Base-by-base conservation (phyloP, 805 yeast species). In the Nematodospora valgi region DNA sequence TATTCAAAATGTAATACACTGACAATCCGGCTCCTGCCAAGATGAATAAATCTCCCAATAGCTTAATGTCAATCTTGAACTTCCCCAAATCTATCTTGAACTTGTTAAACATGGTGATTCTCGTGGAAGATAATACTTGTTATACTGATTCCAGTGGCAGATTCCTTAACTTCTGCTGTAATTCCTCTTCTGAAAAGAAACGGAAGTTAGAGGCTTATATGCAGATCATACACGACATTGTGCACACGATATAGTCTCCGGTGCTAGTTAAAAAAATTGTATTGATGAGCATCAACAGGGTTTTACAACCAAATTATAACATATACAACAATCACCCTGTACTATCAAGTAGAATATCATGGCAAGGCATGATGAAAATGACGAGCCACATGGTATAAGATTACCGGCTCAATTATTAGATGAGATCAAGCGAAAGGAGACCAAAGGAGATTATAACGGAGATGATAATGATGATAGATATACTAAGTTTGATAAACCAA, bases 11-110 rank as follows among this genome's bases (percentile, higher is more conserved):
- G 49, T 81, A 84, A 52, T 83, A 84, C 41, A 82, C 70, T 2
- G 88, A 80, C 23, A 82, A 66, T 1, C 86, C 80, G 2, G 89
- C 84, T 14, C 88, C 72, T 3, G 70, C 64, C 30, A 68, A 54
- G 34, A 67, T 56, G 38, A 64, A 58, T 21, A 62, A 38, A 41
- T 67, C 72, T n/a, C 70, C 70, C 17, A 67, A 30, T n/a, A 62
- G 45, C 50, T 64, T 65, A 37, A 64, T 46, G 47, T 65, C 67
- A 14, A 65, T 29, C 38, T 63, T 63, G 37, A 65, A 33, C 39
- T 64, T 67, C 34, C 68, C 62, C 3, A 63, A 44, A 29, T 65
- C 70, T 23, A 33, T 15, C 34, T 58, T 61, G 33, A 63, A 48
- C 34, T 47, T 51, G 43, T 50, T 62, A 65, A 65, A 62, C 23